phyloP scores from a whole-genome alignment of 768 basidiomycete genomes.

The Clavulina sp. region DNA sequence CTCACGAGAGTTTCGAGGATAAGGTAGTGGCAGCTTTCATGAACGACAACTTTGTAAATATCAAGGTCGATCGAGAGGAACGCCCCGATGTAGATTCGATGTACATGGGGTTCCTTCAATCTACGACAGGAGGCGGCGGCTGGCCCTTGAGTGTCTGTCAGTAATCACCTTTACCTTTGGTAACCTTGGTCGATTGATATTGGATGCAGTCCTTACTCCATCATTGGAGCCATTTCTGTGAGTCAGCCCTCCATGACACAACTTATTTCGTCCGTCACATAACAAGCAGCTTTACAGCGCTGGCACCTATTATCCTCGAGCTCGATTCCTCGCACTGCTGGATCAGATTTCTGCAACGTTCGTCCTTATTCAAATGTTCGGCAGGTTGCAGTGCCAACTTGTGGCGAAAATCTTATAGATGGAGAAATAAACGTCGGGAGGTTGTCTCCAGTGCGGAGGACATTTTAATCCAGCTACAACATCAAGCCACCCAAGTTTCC shows the following conservation, averaged over 20 bases:
- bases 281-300: no score
- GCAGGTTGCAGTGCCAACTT: background rate
- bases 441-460: background rate
- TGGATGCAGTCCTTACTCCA: slow-evolving; percentile 4
- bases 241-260: no score
- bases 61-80: slow-evolving; percentile 27
- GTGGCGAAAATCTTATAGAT: background rate
- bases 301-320: background rate
- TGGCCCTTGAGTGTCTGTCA: slow-evolving; percentile 21
- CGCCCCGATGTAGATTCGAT: slow-evolving; percentile 27
- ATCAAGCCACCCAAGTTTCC: background rate
- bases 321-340: background rate
- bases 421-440: background rate
- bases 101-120: slow-evolving; percentile 28
- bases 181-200: background rate
- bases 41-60: slow-evolving; percentile 24
- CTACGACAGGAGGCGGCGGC: slow-evolving; percentile 18
- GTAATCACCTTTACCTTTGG: background rate
- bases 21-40: slow-evolving; percentile 22
- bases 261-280: no score
- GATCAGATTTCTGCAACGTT: background rate
- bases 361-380: background rate
- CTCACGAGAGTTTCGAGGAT: slow-evolving; percentile 25
- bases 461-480: background rate
- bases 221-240: slow-evolving; percentile 8